phyloP scores from a whole-genome alignment of 495 filamentous ascomycete genomes.

The Pyronema omphalodes region DNA sequence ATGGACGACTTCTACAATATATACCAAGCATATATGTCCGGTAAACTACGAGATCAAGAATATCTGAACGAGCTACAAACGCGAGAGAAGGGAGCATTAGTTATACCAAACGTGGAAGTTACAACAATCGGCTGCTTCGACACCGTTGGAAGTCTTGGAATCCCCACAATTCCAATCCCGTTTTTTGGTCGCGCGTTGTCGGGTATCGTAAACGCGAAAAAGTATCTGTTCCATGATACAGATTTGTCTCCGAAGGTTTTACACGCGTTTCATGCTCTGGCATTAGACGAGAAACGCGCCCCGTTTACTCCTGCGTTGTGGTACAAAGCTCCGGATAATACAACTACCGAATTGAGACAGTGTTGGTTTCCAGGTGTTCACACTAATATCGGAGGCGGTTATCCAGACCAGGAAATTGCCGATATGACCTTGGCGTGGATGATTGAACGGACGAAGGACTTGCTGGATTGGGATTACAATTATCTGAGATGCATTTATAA shows the following conservation, averaged over 20 bases:
- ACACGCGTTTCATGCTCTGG: constrained; percentile 57
- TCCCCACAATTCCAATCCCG: constrained; percentile 24
- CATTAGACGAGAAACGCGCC: constrained; percentile 46
- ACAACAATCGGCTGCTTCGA: constrained; percentile 35
- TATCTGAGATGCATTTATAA: constrained; percentile 17
- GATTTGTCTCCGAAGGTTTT: constrained; percentile 28
- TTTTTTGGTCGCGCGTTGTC: constrained; percentile 8
- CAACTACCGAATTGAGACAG: constrained; percentile 38
- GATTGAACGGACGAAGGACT: constrained; percentile 16
- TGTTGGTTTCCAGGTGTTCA: constrained; percentile 61
- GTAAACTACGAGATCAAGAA: constrained; percentile 27
- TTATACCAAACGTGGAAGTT: constrained; percentile 11
- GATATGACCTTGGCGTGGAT: constrained; percentile 49
- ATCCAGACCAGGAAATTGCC: constrained; percentile 40
- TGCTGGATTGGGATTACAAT: constrained; percentile 19
- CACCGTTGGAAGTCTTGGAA: constrained; percentile 40
- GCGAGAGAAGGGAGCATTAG: constrained; percentile 7
- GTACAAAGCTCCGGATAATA: constrained; percentile 18
- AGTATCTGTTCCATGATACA: constrained; percentile 35
- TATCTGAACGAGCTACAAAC: constrained; percentile 5
- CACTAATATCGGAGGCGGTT: constrained; percentile 45
- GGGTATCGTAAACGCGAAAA: constrained; percentile 29
- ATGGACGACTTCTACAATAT: constrained; percentile 46
- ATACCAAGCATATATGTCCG: constrained; percentile 43
- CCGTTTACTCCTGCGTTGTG: constrained; percentile 49